Conservation (phyloP, 2,329 filamentous ascomycete genomes). For the Claviceps arundinis region DNA sequence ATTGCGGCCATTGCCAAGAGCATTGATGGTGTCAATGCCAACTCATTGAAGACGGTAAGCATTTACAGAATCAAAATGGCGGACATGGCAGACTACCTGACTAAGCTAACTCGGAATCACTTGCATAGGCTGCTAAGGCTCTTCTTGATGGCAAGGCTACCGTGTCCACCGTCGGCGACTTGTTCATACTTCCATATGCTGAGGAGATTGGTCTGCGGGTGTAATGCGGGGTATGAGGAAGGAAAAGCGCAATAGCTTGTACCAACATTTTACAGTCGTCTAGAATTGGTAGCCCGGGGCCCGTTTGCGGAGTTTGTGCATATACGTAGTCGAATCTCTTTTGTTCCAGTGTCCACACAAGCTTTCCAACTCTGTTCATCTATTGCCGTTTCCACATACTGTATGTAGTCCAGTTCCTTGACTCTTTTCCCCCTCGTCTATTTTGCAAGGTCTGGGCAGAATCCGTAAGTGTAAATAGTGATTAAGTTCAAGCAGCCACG, state of each 20-base stretch:
- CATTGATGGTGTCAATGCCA: conserved; percentile 67
- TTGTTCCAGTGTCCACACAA: conserved; percentile 13
- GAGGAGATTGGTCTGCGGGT: conserved; percentile 89
- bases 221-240: conserved; percentile 42
- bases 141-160: conserved; percentile 80
- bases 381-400: background rate
- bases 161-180: conserved; percentile 80
- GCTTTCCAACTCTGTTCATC: background rate
- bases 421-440: background rate
- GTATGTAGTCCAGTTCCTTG: background rate
- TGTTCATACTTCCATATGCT: conserved; percentile 81
- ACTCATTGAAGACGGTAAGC: conserved; percentile 76
- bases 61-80: background rate
- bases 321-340: conserved; percentile 30
- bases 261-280: conserved; percentile 27
- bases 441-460: background rate
- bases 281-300: conserved; percentile 22
- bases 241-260: conserved; percentile 21
- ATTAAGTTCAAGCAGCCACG: background rate
- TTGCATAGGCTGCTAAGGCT: conserved; percentile 71
- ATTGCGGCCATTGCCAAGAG: conserved; percentile 66
- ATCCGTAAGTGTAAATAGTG: background rate
- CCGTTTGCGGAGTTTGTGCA: conserved; percentile 25
- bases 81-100: background rate
- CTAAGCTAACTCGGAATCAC: conserved; percentile 8